Conservation (phyloP, 2,329 filamentous ascomycete genomes). For the Alternaria postmessia region DNA sequence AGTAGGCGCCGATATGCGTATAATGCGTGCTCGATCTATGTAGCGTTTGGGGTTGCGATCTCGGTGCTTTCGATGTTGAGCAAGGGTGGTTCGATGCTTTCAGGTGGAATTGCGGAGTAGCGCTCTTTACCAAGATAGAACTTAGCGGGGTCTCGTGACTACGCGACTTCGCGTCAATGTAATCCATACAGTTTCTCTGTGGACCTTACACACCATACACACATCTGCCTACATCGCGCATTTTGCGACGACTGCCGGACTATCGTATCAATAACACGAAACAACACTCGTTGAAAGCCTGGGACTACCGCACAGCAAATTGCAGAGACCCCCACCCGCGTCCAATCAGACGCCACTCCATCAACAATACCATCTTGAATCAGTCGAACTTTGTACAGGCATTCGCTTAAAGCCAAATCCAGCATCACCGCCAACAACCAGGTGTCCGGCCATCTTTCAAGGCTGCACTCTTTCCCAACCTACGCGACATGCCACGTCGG, state of each 20-base stretch:
- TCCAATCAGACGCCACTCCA: slow-evolving; percentile 12
- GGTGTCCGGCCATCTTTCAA: not conserved
- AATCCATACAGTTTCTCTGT: slow-evolving; percentile 7
- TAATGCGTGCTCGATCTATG: not conserved
- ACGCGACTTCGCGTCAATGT: slow-evolving; percentile 30
- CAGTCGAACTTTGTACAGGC: not conserved
- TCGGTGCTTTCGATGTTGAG: not conserved
- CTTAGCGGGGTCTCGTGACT: slow-evolving; percentile 37
- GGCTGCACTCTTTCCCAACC: not conserved
- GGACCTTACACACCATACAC: not conserved
- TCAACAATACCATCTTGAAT: not conserved
- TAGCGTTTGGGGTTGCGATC: not conserved
- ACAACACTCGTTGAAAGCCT: not conserved
- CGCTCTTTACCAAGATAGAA: slow-evolving; percentile 19
- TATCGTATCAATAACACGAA: not conserved
- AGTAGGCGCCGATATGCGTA: not conserved
- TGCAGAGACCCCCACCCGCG: not conserved
- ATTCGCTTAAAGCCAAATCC: not conserved
- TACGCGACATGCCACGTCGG: slow-evolving; percentile 33
- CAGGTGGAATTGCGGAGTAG: slow-evolving; percentile 13
- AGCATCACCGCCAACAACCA: not conserved
- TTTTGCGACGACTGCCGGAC: not conserved
- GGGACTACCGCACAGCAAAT: slow-evolving; percentile 1
- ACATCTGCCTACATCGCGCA: not conserved
- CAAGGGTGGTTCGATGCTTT: slow-evolving; percentile 13